Evolutionary conservation across 768 basidiomycete genomes (phyloP).

Genomic region (Mycena leptocephala): DNA sequence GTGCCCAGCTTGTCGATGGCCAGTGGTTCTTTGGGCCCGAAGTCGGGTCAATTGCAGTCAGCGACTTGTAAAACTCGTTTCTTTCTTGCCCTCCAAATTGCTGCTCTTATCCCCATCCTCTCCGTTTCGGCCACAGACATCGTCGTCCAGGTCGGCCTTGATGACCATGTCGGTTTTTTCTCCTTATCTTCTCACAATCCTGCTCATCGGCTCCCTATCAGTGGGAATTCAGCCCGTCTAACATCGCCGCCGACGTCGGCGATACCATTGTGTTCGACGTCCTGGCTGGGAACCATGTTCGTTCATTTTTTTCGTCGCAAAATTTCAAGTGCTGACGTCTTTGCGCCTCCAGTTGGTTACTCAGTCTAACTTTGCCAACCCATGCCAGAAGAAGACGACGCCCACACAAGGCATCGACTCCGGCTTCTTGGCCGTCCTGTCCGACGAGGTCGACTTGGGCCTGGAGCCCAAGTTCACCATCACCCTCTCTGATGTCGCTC

Average conservation of each 20-base stretch:
- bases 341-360: background rate
- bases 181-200: background rate
- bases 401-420: background rate
- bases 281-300: background rate
- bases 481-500: background rate
- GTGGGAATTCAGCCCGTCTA: background rate
- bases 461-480: background rate
- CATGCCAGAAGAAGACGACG: background rate
- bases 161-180: background rate
- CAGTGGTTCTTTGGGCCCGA: background rate
- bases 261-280: background rate
- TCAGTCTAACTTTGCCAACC: background rate
- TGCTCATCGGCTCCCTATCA: background rate
- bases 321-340: background rate
- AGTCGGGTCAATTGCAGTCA: background rate
- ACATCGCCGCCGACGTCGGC: background rate
- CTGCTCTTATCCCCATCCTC: background rate
- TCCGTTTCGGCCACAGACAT: background rate
- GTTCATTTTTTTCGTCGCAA: background rate
- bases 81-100: background rate
- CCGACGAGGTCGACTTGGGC: background rate
- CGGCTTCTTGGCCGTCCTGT: background rate
- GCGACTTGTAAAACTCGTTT: background rate
- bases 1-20: background rate
- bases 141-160: background rate